Evolutionary conservation across 306 rosid species (phyloP), one percentile per base, ranked within the genome.

Genomic region (Mimosa bimucronata): DNA sequence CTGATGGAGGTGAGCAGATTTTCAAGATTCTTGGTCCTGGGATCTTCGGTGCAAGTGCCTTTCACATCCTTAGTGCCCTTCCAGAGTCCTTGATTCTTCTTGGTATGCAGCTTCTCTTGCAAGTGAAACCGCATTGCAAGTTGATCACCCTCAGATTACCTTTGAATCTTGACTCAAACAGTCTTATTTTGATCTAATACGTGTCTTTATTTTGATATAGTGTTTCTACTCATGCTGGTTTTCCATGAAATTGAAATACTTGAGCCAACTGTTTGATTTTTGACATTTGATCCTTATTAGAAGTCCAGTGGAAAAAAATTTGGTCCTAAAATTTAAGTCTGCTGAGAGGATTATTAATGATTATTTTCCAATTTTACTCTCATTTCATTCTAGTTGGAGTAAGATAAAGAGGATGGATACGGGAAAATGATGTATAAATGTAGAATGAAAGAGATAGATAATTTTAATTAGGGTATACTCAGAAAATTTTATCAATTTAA

Each of bases 11-110:
- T 48, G 83, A 90, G 26, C 85, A 80, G 42, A 76, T 90, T 37
- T 90, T 90, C 86, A 80, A 84, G 83, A 84, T 88, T 76, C 83
- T 90, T 64, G 93, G 93, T 41, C 91, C 91, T 34, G 93, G 91
- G 61, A 71, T 88, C 71, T 90, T 90, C 77, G 93, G 93, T 76
- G 88, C 90, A 4, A 86, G 90, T 81, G 88, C 85, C 44, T 90
- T 90, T 71, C 85, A 90, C 69, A 68, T 90, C 72, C 87, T 90
- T 62, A 91, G 93, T 72, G 90, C 93, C 34, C 87, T 90, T 73
- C 93, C 93, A 0, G 91, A 90, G 75, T 86, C 91, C 30, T 74
- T 88, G 26, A 82, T 90, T 77, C 87, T 90, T 77, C 65, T 90
- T 72, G 93, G 93, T 88, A 88, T 3, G 80, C 38, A 64, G 14